Evolutionary conservation across 805 yeast species (phyloP).

Genomic region (Yarrowia sp.): DNA sequence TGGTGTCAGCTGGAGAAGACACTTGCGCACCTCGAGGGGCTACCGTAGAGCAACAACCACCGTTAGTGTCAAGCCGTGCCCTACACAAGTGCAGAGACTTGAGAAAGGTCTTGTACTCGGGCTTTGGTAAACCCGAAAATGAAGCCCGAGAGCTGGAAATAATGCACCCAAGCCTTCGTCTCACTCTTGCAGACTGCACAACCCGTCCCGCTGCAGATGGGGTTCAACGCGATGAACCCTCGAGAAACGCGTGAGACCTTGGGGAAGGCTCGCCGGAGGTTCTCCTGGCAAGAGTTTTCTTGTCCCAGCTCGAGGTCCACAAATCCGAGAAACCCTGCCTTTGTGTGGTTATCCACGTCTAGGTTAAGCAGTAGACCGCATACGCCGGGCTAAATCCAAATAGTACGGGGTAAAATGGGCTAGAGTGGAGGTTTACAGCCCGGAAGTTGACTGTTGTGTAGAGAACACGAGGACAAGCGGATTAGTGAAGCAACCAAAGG

Average conservation of each 20-base stretch:
- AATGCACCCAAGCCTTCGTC: too few relatives aligned
- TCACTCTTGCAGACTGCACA: neutral
- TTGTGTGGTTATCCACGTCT: conserved; percentile 1
- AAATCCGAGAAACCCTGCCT: conserved; percentile 11
- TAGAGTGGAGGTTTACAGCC: neutral
- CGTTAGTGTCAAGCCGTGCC: neutral
- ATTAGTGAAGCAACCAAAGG: too few relatives aligned
- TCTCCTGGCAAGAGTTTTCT: too few relatives aligned
- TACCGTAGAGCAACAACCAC: too few relatives aligned
- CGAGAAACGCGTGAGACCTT: conserved; percentile 1
- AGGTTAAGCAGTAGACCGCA: conserved; percentile 7
- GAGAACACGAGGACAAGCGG: too few relatives aligned
- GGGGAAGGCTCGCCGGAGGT: too few relatives aligned
- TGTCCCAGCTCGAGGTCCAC: too few relatives aligned
- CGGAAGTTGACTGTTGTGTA: neutral
- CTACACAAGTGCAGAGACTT: too few relatives aligned
- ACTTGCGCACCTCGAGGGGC: too few relatives aligned
- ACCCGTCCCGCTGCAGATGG: neutral
- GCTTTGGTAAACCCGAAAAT: neutral
- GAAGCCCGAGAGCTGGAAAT: neutral
- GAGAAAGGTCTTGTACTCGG: too few relatives aligned
- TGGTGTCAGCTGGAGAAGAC: neutral
- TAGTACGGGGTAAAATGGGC: neutral
- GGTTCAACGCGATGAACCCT: conserved; percentile 1
- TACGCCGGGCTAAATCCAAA: neutral